A percentile compares a stretch with the other conserved stretches of the same genome.
These are phyloP conservation scores for Cardiospermum halicacabum DNA, from an alignment of 345 rosid genomes.

Conservation along the genomic window DNA sequence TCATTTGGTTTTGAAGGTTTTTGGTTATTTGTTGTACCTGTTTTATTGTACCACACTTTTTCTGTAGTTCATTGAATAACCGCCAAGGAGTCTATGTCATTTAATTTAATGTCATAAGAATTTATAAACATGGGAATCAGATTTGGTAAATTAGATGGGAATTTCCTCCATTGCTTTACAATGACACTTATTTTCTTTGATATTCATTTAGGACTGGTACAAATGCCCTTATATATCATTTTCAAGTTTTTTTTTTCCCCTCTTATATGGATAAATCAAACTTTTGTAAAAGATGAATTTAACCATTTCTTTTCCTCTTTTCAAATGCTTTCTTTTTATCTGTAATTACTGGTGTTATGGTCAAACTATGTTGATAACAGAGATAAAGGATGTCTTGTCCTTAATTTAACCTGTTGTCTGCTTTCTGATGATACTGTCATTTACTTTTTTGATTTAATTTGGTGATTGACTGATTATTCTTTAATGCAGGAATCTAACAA, in stretches of 20 bases:
- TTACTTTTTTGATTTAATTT: background rate
- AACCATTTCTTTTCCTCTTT: background rate
- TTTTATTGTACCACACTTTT: no score
- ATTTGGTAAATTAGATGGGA: no score
- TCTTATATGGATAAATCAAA: background rate
- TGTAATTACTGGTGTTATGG: background rate
- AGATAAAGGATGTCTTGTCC: background rate
- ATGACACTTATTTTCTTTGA: no score
- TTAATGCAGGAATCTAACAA: slow-evolving; percentile 39
- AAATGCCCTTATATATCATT: background rate
- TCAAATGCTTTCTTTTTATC: background rate
- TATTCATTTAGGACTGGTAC: no score
- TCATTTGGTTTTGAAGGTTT: no score
- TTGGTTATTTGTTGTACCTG: no score
- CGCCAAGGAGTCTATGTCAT: no score
- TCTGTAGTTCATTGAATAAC: no score
- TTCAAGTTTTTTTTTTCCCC: background rate
- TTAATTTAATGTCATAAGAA: no score
- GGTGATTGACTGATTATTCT: background rate
- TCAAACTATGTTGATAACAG: background rate
- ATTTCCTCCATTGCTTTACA: no score
- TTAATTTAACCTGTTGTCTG: background rate
- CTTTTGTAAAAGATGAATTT: background rate
- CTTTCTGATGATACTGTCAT: background rate
- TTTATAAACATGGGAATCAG: no score